Evolutionary conservation across 148 eudicot genomes (phyloP).

Genomic region (Tetragonia tetragonoides): DNA sequence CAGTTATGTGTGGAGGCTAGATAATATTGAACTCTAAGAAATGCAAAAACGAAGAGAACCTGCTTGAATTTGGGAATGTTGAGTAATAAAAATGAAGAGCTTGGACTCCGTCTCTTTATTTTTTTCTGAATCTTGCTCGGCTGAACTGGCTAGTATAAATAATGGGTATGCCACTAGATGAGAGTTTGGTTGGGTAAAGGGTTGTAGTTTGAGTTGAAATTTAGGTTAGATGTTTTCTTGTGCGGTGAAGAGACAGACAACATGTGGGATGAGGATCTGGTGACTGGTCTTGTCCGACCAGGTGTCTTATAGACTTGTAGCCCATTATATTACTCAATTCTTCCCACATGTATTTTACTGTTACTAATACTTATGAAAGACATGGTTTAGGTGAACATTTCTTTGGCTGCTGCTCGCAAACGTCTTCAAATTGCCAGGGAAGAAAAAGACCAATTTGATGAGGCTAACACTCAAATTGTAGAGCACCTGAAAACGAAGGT

Average conservation of each 20-base stretch:
- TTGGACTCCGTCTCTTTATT: no score
- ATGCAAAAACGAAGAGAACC: no score
- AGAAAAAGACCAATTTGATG: constrained; percentile 69
- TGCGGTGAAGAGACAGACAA: no score
- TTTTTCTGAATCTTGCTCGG: no score
- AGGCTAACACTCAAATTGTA: constrained; percentile 67
- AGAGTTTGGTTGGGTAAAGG: no score
- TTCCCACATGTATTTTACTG: not conserved
- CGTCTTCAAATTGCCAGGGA: constrained; percentile 66
- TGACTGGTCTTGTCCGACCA: not conserved
- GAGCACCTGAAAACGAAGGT: constrained; percentile 87
- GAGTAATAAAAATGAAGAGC: no score
- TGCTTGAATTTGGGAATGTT: no score
- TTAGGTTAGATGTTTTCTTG: no score
- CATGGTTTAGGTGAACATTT: constrained; percentile 55
- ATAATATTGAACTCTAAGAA: not conserved
- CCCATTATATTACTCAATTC: not conserved
- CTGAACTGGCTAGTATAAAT: no score
- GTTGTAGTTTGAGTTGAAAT: no score
- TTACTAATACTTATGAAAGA: constrained; percentile 2
- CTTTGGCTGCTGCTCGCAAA: constrained; percentile 63
- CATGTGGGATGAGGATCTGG: no score
- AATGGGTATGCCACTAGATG: no score
- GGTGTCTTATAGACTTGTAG: not conserved
- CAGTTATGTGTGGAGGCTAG: not conserved